A percentile compares a stretch with the other conserved stretches of the same genome.
These are phyloP conservation scores for Rhododendron mucronatum DNA, from an alignment of 148 eudicot species.

Conservation along the genomic window DNA sequence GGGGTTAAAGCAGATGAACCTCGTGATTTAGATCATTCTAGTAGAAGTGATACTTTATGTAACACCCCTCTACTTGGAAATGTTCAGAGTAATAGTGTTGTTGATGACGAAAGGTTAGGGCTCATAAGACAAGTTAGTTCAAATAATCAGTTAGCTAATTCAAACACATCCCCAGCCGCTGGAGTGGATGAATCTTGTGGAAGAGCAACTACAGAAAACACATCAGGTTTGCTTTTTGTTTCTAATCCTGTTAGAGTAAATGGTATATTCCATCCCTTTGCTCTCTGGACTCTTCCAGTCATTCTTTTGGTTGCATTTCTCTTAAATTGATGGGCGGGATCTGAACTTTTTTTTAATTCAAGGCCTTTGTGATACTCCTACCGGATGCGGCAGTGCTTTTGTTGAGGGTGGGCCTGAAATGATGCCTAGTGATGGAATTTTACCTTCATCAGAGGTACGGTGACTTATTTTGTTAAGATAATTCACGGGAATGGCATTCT, in stretches of 20 bases:
- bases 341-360: conserved; percentile 4
- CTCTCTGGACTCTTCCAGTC: background rate
- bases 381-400: conserved; percentile 30
- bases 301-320: background rate
- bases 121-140: conserved; percentile 22
- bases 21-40: conserved; percentile 27
- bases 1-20: conserved; percentile 39
- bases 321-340: background rate
- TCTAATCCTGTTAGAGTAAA: background rate
- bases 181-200: conserved; percentile 39
- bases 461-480: background rate
- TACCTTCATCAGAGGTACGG: conserved; percentile 41
- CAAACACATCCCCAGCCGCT: conserved; percentile 22
- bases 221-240: conserved; percentile 38
- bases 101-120: conserved; percentile 19
- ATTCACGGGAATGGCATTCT: background rate
- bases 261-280: background rate
- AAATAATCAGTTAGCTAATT: conserved; percentile 22
- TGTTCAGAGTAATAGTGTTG: conserved; percentile 19
- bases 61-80: conserved; percentile 34
- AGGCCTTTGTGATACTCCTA: conserved; percentile 34
- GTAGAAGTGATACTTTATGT: conserved; percentile 10
- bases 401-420: conserved; percentile 28
- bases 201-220: conserved; percentile 28
- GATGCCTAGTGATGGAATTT: conserved; percentile 34